phyloP scores from a whole-genome alignment of 495 filamentous ascomycete genomes.

The Apodospora peruviana region DNA sequence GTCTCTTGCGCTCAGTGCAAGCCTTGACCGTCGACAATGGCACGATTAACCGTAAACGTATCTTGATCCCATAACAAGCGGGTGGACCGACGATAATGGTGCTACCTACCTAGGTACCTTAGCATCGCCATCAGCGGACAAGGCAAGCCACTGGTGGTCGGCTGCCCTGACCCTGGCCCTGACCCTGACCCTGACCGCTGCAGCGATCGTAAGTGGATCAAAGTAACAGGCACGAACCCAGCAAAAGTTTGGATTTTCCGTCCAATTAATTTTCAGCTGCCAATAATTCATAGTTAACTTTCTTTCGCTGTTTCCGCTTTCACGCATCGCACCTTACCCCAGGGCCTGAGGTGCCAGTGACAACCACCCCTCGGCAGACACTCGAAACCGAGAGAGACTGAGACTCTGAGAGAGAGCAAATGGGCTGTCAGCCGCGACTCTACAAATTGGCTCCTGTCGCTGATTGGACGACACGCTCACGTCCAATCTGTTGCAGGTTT shows the following conservation, averaged over 20 bases:
- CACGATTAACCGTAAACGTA: no score
- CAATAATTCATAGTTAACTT: not conserved
- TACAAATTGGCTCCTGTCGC: not conserved
- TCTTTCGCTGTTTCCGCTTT: not conserved
- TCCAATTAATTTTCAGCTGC: slow-evolving; percentile 11
- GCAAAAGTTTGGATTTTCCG: slow-evolving; percentile 2
- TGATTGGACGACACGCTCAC: not conserved
- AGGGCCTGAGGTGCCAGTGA: no score
- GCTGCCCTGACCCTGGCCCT: no score
- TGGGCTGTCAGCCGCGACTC: not conserved
- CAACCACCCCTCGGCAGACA: no score
- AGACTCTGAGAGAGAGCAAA: not conserved
- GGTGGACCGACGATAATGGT: no score
- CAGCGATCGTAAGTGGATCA: not conserved
- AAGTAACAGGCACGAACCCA: not conserved
- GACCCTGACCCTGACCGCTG: not conserved
- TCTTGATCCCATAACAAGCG: no score
- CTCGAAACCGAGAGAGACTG: not conserved
- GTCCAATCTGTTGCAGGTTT: not conserved
- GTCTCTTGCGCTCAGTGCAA: no score
- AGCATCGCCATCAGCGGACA: no score
- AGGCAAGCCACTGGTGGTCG: no score
- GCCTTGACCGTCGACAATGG: no score
- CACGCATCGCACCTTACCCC: no score
- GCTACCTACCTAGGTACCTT: no score